These are phyloP conservation scores for Gliomastix tumulicola DNA, from an alignment of 2,329 filamentous ascomycete genomes.

Conservation along the genomic window DNA sequence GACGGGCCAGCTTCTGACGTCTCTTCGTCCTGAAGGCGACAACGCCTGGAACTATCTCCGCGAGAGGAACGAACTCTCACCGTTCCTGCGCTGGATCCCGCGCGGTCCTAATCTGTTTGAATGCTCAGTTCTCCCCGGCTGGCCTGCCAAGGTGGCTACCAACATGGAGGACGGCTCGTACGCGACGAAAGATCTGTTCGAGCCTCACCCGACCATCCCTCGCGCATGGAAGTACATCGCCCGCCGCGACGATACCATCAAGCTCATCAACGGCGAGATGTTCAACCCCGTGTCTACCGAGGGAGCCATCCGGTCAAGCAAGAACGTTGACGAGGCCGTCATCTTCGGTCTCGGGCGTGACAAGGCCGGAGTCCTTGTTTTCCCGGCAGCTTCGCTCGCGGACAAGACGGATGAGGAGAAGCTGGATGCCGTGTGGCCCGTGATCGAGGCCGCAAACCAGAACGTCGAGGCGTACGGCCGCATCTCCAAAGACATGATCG, in stretches of 20 bases:
- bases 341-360: slow-evolving; percentile 24
- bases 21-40: slow-evolving; percentile 43
- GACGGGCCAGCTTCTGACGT: slow-evolving; percentile 55
- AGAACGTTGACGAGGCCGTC: slow-evolving; percentile 20
- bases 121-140: slow-evolving; percentile 22
- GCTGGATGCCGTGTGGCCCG: slow-evolving; percentile 29
- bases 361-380: slow-evolving; percentile 20
- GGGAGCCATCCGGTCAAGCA: slow-evolving; percentile 20
- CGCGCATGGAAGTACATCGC: slow-evolving; percentile 28
- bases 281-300: slow-evolving; percentile 26
- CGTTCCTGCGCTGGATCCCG: slow-evolving; percentile 11
- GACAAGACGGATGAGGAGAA: slow-evolving; percentile 20
- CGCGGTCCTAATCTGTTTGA: slow-evolving; percentile 20
- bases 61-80: slow-evolving; percentile 17
- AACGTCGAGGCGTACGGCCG: slow-evolving; percentile 33
- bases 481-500: slow-evolving; percentile 31
- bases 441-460: slow-evolving; percentile 33
- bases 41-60: slow-evolving; percentile 55
- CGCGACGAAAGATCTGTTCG: slow-evolving; percentile 25
- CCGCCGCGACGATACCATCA: slow-evolving; percentile 27
- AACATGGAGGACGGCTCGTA: slow-evolving; percentile 27
- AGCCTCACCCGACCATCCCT: slow-evolving; percentile 23
- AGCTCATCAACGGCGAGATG: slow-evolving; percentile 30
- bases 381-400: slow-evolving; percentile 15
- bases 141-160: slow-evolving; percentile 20